Percentiles rank a stretch among this genome's conserved stretches.
These are phyloP conservation scores for Andrographis paniculata DNA, from an alignment of 305 asterid genomes.

Conservation along the genomic window DNA sequence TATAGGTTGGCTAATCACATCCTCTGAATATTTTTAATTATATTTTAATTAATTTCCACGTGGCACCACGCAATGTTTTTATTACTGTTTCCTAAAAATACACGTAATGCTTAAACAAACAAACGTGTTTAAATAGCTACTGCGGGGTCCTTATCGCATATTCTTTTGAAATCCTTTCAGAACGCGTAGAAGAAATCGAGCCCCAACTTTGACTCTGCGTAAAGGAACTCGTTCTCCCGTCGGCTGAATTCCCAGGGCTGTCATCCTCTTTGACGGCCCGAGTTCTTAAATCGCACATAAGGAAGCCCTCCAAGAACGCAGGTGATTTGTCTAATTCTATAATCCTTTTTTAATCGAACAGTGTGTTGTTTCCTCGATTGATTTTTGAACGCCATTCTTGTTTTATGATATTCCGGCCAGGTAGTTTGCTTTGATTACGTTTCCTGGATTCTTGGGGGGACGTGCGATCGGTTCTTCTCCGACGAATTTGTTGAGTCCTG, in stretches of 20 bases:
- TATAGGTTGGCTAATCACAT: too few species aligned
- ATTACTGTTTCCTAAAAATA: too few species aligned
- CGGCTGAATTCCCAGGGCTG: conserved; percentile 28
- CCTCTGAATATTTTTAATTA: too few species aligned
- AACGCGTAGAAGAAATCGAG: conserved; percentile 18
- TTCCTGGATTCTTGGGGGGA: conserved; percentile 19
- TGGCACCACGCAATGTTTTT: too few species aligned
- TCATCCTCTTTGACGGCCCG: conserved; percentile 32
- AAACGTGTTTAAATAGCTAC: conserved; percentile 15
- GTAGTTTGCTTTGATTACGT: conserved; percentile 24
- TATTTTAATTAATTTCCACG: too few species aligned
- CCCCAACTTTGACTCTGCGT: conserved; percentile 13
- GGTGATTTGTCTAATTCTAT: conserved; percentile 12
- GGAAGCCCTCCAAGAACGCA: conserved; percentile 14
- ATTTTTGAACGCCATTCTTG: background rate
- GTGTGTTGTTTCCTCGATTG: background rate
- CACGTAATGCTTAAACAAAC: too few species aligned
- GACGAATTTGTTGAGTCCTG: conserved; percentile 3
- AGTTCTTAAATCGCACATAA: background rate
- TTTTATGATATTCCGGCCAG: conserved; percentile 6
- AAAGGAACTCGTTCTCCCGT: conserved; percentile 2
- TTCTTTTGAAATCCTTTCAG: background rate
- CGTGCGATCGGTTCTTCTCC: background rate
- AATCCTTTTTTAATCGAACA: background rate
- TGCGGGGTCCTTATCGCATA: background rate